Conservation (phyloP, 192 early-diverging fungal species). For the Podila epigama region DNA sequence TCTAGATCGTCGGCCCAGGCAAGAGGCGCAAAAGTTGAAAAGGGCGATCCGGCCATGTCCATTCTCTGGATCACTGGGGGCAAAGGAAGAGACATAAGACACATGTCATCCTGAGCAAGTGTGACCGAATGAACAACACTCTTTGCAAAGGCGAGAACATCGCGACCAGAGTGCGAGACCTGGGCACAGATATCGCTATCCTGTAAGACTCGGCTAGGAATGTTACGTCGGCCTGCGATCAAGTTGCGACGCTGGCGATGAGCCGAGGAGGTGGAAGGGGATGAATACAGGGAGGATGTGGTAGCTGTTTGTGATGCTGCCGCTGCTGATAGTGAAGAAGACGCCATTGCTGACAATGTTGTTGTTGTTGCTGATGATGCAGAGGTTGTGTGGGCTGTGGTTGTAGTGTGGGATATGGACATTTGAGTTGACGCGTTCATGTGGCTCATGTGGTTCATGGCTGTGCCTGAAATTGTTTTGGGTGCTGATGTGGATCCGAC, state of each 20-base stretch:
- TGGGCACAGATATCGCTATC: not conserved
- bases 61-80: slow-evolving; percentile 13
- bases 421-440: not conserved
- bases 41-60: slow-evolving; percentile 20
- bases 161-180: not conserved
- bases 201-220: not conserved
- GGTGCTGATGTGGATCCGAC: not conserved
- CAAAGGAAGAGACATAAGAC: slow-evolving; percentile 5
- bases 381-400: no score
- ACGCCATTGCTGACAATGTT: not conserved
- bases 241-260: not conserved
- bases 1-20: slow-evolving; percentile 2
- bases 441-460: slow-evolving; percentile 18
- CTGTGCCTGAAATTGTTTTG: slow-evolving; percentile 7
- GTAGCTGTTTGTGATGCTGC: not conserved
- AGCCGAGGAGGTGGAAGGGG: not conserved
- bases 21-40: slow-evolving; percentile 19
- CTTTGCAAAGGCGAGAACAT: not conserved
- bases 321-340: not conserved
- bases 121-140: not conserved
- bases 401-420: no score
- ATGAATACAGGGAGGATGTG: not conserved
- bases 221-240: not conserved
- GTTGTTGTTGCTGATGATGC: no score
- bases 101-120: not conserved